Base-by-base conservation (phyloP, 768 basidiomycete genomes). In the Rhizopogon vulgaris region DNA sequence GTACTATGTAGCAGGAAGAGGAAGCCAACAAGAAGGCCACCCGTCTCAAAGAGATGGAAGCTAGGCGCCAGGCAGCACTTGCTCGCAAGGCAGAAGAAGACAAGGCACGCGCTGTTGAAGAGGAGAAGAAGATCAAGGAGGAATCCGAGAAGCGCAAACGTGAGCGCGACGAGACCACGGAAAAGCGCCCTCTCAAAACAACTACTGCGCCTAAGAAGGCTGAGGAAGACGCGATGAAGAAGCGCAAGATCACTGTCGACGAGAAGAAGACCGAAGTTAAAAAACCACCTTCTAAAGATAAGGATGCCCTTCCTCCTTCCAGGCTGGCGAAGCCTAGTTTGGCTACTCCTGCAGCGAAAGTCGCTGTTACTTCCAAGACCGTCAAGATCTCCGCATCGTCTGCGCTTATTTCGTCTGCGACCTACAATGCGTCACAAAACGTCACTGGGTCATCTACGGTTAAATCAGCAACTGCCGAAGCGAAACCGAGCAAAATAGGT, bases 61-160 rank as follows among this genome's bases (percentile, higher is more conserved):
- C 78, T 41, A 78, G 90, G 40, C 83, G 90, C n/a, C 87, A 83
- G 60, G 79, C 71, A 39, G 83, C 78, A 18, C 64, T 77, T 52
- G 83, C 87, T 63, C 77, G 83, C 62, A 94, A 92, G 66, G 84
- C 78, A 1, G 88, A 90, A 46, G 88, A 90, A 60, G 89, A 89
- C 65, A 85, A 79, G 63, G 67, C 72, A 1, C 79, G 78, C 30
- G 69, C 73, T 28, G 66, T 76, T 42, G 87, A 89, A 37, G 80
- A 86, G 56, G 90, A 91, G 54, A 78, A 76, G 56, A 89, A 80
- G 67, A 65, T 75, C 60, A 89, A 80, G 61, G 86, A 87, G 46
- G 88, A 90, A 51, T 71, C 74, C 15, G 90, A 93, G 52, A 79
- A 80, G 49, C 78, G 88, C 52, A 92, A 93, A 69, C 81, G 86